A percentile compares a stretch with the other conserved stretches of the same genome.
phyloP scores from a whole-genome alignment of 805 yeast species.

The Kluyveromyces lactis region DNA sequence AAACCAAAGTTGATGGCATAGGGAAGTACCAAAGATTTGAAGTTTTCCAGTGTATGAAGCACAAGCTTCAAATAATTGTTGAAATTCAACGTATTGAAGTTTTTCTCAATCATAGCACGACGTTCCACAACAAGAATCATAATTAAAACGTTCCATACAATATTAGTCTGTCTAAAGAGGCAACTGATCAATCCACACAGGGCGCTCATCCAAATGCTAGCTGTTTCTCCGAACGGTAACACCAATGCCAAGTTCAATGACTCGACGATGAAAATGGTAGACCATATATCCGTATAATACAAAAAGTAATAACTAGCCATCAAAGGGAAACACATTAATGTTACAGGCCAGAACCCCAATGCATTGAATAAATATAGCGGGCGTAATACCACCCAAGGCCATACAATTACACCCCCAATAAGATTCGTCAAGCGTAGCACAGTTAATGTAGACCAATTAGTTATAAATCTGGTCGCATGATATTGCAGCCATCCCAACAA shows the following conservation, averaged over 20 bases:
- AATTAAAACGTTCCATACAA: slow-evolving; percentile 71
- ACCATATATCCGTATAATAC: slow-evolving; percentile 93
- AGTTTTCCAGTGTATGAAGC: slow-evolving; percentile 31
- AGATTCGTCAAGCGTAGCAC: slow-evolving; percentile 52
- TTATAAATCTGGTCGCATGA: slow-evolving; percentile 15
- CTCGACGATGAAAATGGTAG: slow-evolving; percentile 57
- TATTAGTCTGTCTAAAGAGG: slow-evolving; percentile 82
- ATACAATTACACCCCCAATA: slow-evolving; percentile 49
- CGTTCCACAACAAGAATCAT: slow-evolving; percentile 47
- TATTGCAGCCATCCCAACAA: slow-evolving; percentile 34
- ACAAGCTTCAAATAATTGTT: slow-evolving; percentile 34
- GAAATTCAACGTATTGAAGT: slow-evolving; percentile 29
- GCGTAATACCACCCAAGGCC: slow-evolving; percentile 41
- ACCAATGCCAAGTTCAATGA: slow-evolving; percentile 43
- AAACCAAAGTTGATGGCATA: slow-evolving; percentile 41
- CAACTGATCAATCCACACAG: slow-evolving; percentile 54
- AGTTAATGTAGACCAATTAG: slow-evolving; percentile 24
- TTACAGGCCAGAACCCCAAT: slow-evolving; percentile 35
- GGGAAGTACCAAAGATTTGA: slow-evolving; percentile 36
- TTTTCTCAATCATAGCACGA: slow-evolving; percentile 34
- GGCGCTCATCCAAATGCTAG: slow-evolving; percentile 40
- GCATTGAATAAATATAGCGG: slow-evolving; percentile 35
- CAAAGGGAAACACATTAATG: slow-evolving; percentile 55
- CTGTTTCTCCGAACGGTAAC: slow-evolving; percentile 28
- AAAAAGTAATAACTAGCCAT: slow-evolving; percentile 64